Evolutionary conservation across 305 asterid species (phyloP).

Genomic region (Plantago lanceolata): DNA sequence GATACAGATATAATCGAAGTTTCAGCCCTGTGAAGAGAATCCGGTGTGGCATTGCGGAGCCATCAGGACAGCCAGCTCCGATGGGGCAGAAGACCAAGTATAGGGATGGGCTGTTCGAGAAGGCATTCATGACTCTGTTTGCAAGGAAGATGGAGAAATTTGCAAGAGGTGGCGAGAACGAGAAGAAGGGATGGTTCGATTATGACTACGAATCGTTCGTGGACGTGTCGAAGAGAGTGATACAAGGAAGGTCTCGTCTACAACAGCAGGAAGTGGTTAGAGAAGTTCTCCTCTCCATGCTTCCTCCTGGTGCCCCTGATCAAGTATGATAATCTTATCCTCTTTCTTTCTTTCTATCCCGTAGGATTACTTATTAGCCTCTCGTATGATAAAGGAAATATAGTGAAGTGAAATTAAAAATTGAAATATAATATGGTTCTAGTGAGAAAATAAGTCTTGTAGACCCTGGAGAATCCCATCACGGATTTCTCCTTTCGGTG

Average conservation of each 20-base stretch:
- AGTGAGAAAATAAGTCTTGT: too few relatives aligned
- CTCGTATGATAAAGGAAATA: too few relatives aligned
- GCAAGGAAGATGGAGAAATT: constrained; percentile 86
- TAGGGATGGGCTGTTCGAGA: constrained; percentile 74
- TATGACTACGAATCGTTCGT: constrained; percentile 83
- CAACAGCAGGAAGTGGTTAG: constrained; percentile 83
- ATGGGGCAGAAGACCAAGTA: constrained; percentile 88
- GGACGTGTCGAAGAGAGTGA: constrained; percentile 60
- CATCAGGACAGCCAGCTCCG: constrained; percentile 82
- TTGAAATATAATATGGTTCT: too few relatives aligned
- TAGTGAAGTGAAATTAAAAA: too few relatives aligned
- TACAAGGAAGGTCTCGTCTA: constrained; percentile 64
- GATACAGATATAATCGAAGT: not conserved
- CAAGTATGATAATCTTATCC: constrained; percentile 40
- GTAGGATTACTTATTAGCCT: too few relatives aligned
- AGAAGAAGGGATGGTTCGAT: constrained; percentile 54
- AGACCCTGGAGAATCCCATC: too few relatives aligned
- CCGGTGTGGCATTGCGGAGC: constrained; percentile 76
- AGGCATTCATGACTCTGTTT: constrained; percentile 69
- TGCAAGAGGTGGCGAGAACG: constrained; percentile 24
- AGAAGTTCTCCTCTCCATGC: constrained; percentile 84
- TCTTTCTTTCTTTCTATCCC: not conserved
- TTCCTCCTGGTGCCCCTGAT: constrained; percentile 95
- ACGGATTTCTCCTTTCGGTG: too few relatives aligned
- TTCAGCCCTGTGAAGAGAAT: constrained; percentile 12